phyloP scores from a whole-genome alignment of 2,329 filamentous ascomycete species.

The Rutstroemia sydowiana region DNA sequence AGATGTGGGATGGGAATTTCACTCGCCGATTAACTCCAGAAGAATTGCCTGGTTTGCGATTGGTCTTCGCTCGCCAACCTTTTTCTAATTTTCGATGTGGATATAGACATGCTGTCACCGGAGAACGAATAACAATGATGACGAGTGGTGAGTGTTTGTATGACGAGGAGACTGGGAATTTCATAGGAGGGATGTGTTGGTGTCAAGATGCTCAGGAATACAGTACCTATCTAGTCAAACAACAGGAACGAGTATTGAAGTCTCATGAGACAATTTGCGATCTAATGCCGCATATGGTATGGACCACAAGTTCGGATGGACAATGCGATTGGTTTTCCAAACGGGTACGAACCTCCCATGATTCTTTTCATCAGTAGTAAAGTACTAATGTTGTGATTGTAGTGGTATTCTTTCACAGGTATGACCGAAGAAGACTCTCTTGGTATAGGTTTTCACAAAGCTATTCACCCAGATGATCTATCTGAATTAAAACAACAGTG shows the following conservation, averaged over 20 bases:
- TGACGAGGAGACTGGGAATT: constrained; percentile 20
- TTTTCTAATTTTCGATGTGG: constrained; percentile 17
- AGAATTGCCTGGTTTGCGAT: constrained; percentile 15
- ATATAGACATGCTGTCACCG: constrained; percentile 13
- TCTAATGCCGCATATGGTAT: constrained; percentile 22
- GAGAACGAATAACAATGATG: constrained; percentile 12
- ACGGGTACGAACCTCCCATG: constrained; percentile 15
- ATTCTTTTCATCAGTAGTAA: background rate
- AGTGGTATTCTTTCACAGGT: constrained; percentile 26
- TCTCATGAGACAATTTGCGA: constrained; percentile 22
- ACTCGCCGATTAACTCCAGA: constrained; percentile 3
- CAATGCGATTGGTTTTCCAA: constrained; percentile 19
- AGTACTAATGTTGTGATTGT: background rate
- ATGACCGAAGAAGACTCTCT: constrained; percentile 14
- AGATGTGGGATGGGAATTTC: constrained; percentile 19
- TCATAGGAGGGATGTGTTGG: constrained; percentile 22
- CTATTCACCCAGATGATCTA: constrained; percentile 18
- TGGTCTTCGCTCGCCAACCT: constrained; percentile 8
- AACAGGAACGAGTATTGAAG: constrained; percentile 12
- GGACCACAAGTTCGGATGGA: constrained; percentile 17
- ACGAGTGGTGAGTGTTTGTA: constrained; percentile 22
- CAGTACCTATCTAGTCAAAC: constrained; percentile 11
- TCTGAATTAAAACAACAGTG: constrained; percentile 11
- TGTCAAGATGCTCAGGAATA: constrained; percentile 18
- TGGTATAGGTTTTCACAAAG: constrained; percentile 10